These are phyloP conservation scores for Oxytropis ochrocephala DNA, from an alignment of 306 rosid species.

Conservation along the genomic window DNA sequence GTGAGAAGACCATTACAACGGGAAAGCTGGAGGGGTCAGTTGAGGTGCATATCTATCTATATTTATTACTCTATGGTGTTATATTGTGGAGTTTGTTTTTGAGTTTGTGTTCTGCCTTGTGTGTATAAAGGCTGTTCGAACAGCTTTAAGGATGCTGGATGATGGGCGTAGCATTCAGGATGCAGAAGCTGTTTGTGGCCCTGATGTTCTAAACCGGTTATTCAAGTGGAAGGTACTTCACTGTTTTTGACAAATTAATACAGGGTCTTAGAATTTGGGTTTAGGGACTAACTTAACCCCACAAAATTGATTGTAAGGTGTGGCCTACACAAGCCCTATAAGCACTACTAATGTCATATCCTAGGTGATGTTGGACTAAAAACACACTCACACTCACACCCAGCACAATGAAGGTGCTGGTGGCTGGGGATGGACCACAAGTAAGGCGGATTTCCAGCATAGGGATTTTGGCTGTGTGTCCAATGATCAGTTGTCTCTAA, in stretches of 20 bases:
- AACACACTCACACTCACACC: neutral
- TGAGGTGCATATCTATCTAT: slow-evolving; percentile 37
- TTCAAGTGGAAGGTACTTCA: slow-evolving; percentile 76
- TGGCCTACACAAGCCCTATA: neutral
- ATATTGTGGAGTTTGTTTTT: neutral
- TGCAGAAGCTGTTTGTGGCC: slow-evolving; percentile 73
- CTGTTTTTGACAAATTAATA: neutral
- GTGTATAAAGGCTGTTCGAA: slow-evolving; percentile 64
- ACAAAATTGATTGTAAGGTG: neutral
- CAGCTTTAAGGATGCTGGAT: slow-evolving; percentile 65
- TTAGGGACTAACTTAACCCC: too few relatives aligned
- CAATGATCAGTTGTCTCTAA: neutral
- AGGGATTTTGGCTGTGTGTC: neutral
- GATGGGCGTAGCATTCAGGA: slow-evolving; percentile 56
- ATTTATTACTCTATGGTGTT: neutral
- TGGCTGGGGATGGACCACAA: neutral
- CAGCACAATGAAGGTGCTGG: neutral
- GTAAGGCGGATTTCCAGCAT: neutral
- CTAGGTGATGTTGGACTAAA: neutral
- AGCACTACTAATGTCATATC: neutral
- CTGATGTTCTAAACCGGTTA: slow-evolving; percentile 55
- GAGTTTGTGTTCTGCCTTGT: neutral
- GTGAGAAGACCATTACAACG: slow-evolving; percentile 59
- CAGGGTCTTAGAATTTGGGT: neutral
- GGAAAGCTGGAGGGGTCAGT: slow-evolving; percentile 88